Evolutionary conservation across 192 early-diverging fungal species (phyloP), one percentile per base, ranked within the genome.

Genomic region (Coemansia sp.): DNA sequence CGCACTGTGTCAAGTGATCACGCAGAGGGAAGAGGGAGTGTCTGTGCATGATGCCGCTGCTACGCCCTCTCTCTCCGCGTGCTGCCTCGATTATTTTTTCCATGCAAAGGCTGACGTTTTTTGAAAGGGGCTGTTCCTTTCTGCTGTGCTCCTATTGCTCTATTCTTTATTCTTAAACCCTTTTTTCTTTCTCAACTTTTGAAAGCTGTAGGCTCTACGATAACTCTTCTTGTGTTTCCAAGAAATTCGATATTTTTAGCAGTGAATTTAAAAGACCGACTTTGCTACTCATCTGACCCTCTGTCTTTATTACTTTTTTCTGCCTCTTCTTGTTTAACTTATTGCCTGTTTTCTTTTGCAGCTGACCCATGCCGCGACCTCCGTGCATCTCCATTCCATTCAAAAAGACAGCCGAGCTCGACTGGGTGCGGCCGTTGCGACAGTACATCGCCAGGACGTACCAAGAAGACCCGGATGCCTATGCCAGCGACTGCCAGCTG

Each of bases 381-480:
- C 78, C 78, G 58, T 81, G 72, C 55, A 81, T 81, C 35, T 62
- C 62, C 32, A 69, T 81, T 19, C 92, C 93, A 63, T 84, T 87
- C 30, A 97, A 97, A 78, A 82, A 86, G 65, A 94, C 94, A 46
- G 91, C 95, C 60, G 93, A 95, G 60, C 85, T 92, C 51, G 95
- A 97, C 78, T 97, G 95, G 85, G 85, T 87, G 11, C 75, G 81
- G 14, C 83, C 94, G n/a, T 87, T 99, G 59, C 85, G 89, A 55
- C 71, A 83, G 35, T 94, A 95, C 77, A 98, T 99, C 62, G 84
- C 81, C 10, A 78, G 78, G 56, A 82, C 84, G 22, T 95, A 96
- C 68, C 91, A 94, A 61, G 94, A 96, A 46, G 95, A 98, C 74
- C 95, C 97, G 0, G 91, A 94, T 52, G 91, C 89, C 67, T 97